These are phyloP conservation scores for Ramichloridium luteum DNA, from an alignment of 2,329 filamentous ascomycete species.

Conservation along the genomic window DNA sequence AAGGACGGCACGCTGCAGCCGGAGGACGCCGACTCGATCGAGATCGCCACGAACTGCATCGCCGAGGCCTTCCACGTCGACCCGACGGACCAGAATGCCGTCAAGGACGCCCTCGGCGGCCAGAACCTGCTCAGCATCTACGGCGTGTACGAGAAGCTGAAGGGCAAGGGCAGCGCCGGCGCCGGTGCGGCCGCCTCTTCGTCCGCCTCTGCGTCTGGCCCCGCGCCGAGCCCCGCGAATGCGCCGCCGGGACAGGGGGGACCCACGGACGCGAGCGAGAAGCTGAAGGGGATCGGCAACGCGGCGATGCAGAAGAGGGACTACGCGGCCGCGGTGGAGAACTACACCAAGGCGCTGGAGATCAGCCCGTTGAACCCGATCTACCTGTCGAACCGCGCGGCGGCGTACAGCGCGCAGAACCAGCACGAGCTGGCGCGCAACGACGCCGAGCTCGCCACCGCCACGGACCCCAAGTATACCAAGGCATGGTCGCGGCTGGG, in stretches of 20 bases:
- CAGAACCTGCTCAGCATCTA: constrained; percentile 89
- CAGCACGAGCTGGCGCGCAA: constrained; percentile 73
- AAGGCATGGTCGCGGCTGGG: constrained; percentile 95
- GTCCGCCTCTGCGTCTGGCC: constrained; percentile 23
- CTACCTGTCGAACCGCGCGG: constrained; percentile 94
- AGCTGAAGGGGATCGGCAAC: constrained; percentile 82
- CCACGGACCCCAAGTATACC: constrained; percentile 81
- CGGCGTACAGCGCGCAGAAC: constrained; percentile 73
- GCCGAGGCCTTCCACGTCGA: constrained; percentile 92
- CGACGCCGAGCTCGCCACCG: constrained; percentile 84
- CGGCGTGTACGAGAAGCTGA: constrained; percentile 90
- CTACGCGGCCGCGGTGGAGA: constrained; percentile 66
- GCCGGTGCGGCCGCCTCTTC: constrained; percentile 33
- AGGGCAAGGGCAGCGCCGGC: constrained; percentile 44
- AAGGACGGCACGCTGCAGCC: constrained; percentile 77
- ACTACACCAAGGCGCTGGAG: constrained; percentile 77
- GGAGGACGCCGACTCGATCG: constrained; percentile 87
- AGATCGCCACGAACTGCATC: constrained; percentile 90
- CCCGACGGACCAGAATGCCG: constrained; percentile 58
- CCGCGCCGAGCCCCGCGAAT: constrained; percentile 38
- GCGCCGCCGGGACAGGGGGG: constrained; percentile 17
- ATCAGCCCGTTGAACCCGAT: constrained; percentile 80
- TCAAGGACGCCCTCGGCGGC: constrained; percentile 65
- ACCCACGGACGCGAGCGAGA: constrained; percentile 66
- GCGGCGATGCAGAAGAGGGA: constrained; percentile 91